Evolutionary conservation across 2,329 filamentous ascomycete genomes (phyloP), one percentile per base, ranked within the genome.

Genomic region (Ceratocystis cacaofunesta): DNA sequence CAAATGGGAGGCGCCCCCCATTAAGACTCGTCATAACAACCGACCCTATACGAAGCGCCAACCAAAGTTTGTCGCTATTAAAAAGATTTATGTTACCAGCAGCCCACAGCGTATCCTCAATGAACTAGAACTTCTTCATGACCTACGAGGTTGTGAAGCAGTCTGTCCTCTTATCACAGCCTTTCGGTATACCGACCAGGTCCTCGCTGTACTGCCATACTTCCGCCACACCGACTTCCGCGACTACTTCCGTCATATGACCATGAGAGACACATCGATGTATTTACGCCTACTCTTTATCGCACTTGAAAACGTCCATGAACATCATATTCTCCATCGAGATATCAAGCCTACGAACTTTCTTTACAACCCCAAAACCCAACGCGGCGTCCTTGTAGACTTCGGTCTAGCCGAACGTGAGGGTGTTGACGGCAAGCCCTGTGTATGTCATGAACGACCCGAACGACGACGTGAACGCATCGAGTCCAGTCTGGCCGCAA

Each of bases 291-390:
- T 89, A 57, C 82, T 99, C 3, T 94, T 99, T 73, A 88, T 86
- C 1, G 94, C 92, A 0, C 80, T 99, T 10, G 81, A 83, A 60
- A 87, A 89, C 50, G 92, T 96, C 3, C 94, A 99, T 74, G 81
- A 84, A 5, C 85, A 89, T 71, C 82, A 84, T 50, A 97, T 99
- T 67, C 82, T 99, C 22, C 94, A 99, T 73, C 86, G 92, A 69
- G 92, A 97, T 72, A 96, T 97, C 73, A 97, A 97, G 73, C 94
- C 94, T 5, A 99, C 95, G 25, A 97, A 97, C 73, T 97, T 97
- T 71, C 82, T 97, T 48, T 97, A 97, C 76, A 90, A 95, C 69
- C 89, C 90, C 0, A 78, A 84, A 10, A 84, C 86, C 55, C 84
- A 86, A 70, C 86, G 89, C 65, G 94, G 94, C 50, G 92, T 99